Evolutionary conservation across 306 rosid species (phyloP).

Genomic region (Ormosia semicastrata): DNA sequence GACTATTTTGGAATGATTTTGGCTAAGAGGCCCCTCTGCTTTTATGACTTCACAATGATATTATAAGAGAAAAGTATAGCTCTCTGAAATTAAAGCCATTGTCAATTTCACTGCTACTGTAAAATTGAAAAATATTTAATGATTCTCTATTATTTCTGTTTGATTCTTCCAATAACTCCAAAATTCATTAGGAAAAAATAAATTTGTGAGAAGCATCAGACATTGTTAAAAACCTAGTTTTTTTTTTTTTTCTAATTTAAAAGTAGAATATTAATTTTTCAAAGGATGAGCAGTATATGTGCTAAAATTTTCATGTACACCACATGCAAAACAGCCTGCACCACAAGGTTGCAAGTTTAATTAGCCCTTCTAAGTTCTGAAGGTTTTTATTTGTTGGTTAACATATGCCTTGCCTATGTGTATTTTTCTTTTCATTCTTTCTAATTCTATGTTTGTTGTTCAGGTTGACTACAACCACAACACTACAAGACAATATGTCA

Average conservation of each 20-base stretch:
- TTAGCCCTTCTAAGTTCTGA: not conserved
- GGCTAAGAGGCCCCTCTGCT: not conserved
- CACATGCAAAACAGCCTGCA: not conserved
- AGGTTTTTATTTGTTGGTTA: not conserved
- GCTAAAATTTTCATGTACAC: not conserved
- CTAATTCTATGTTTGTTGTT: constrained; percentile 1
- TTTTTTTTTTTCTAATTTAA: not conserved
- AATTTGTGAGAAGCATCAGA: not conserved
- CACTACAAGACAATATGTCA: not conserved
- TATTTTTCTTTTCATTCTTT: not conserved
- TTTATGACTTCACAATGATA: not conserved
- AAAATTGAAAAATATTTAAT: not conserved
- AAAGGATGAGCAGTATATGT: not conserved
- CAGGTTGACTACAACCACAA: not conserved
- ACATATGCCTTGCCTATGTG: not conserved
- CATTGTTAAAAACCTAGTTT: not conserved
- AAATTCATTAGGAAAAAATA: not conserved
- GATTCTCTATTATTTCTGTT: not conserved
- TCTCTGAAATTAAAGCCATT: not conserved
- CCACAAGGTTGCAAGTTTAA: not conserved
- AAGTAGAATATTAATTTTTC: not conserved
- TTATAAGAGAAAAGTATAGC: not conserved
- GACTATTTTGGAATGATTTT: not conserved
- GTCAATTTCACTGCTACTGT: not conserved
- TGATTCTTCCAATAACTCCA: not conserved